Evolutionary conservation across 2,329 filamentous ascomycete genomes (phyloP).

Genomic region (Claviceps arundinis): DNA sequence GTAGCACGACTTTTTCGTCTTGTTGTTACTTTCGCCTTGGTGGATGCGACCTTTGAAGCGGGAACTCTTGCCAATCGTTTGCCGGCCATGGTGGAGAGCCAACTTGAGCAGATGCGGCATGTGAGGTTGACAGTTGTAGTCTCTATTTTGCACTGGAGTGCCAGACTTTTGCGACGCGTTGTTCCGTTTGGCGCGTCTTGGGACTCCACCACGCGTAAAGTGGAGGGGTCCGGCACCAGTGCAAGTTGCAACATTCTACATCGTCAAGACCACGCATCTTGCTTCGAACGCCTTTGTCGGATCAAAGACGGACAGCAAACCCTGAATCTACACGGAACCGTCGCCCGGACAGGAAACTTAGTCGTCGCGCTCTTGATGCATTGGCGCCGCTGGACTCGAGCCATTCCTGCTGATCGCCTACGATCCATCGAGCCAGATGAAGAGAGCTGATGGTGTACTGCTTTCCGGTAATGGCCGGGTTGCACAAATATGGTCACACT

Average conservation of each 20-base stretch:
- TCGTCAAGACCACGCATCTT: no score
- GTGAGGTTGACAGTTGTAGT: no score
- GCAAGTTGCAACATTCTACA: no score
- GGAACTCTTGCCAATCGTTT: background rate
- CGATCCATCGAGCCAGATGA: background rate
- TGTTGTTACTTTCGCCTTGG: background rate
- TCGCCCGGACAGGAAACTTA: no score
- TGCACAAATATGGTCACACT: background rate
- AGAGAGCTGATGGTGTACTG: background rate
- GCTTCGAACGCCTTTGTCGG: no score
- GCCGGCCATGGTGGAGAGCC: background rate
- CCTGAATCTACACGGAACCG: no score
- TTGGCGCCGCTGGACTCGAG: background rate
- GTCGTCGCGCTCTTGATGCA: no score
- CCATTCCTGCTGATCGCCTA: background rate
- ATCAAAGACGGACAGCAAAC: no score
- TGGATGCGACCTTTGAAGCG: background rate
- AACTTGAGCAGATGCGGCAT: background rate
- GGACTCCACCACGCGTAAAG: constrained; percentile 1
- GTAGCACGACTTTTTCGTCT: background rate
- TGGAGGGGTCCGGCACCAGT: background rate
- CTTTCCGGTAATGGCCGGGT: background rate
- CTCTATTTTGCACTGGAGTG: background rate
- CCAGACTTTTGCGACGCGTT: background rate
- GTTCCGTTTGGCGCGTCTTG: constrained; percentile 1